Base-by-base conservation (phyloP, 2,329 filamentous ascomycete genomes). In the Sphaerulina populicola region DNA sequence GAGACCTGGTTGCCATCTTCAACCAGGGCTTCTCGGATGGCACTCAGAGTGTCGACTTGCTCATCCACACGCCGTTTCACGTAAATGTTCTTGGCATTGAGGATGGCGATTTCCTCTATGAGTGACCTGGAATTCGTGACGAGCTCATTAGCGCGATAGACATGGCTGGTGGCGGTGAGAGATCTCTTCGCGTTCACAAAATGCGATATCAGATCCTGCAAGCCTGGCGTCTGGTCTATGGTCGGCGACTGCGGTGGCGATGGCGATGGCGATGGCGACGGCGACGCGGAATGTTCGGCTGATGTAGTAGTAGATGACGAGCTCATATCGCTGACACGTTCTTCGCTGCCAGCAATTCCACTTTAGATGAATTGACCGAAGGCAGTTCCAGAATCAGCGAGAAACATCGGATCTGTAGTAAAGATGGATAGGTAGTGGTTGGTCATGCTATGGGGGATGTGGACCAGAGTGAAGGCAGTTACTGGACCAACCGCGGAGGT, bases 121-220 rank as follows among this genome's bases (percentile, higher is more conserved):
- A 87, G 79, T 30, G 77, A 73, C 31, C 88, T 83, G 4, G 89
- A 88, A 11, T 80, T 75, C 15, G 81, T 88, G 40, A 93, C 85
- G 50, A 96, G 82, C 63, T 94, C 86, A 65, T 93, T 90, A 58
- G 89, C 90, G 53, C 87, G 86, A 66, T 87, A 83, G 46, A 96
- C 88, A 56, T 66, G 82, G 38, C 77, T 81, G 67, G 94, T 89
- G 9, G 88, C 88, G 12, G 86, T 86, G 4, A 97, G 78, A 1
- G 90, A 90, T 40, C 88, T 82, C 67, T 96, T 96, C 7, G 91
- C 86, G 29, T 85, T 83, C 37, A 96, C 81, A 33, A 96, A 83
- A 70, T 94, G 83, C 47, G 82, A 79, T 50, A 96, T 86, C 39
- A 97, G 81, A 21, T 81, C 82, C 61, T 94, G 88, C 63, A 94